These are phyloP conservation scores for Rhizoctonia solani DNA, from an alignment of 1,284 basidiomycete genomes.

Conservation along the genomic window DNA sequence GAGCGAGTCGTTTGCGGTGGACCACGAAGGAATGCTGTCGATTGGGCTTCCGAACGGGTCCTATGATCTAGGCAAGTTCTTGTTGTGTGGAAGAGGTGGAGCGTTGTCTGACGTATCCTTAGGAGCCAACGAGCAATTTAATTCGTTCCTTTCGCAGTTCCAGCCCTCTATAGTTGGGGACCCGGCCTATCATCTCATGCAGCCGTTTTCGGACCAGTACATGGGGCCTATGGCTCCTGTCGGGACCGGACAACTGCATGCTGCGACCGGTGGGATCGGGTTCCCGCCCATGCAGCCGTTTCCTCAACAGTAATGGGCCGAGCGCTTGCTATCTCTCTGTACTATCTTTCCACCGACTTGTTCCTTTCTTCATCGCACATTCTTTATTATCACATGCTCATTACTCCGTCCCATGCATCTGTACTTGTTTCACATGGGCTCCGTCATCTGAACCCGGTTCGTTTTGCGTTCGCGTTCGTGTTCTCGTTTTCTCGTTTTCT, in stretches of 20 bases:
- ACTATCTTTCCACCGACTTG: too few relatives aligned
- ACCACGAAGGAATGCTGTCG: conserved; percentile 12
- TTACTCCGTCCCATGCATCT: too few relatives aligned
- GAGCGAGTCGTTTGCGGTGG: conserved; percentile 19
- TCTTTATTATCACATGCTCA: too few relatives aligned
- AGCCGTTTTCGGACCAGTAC: neutral
- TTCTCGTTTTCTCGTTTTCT: too few relatives aligned
- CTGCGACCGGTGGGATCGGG: conserved; percentile 5
- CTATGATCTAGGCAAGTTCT: conserved; percentile 1
- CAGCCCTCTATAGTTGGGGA: neutral
- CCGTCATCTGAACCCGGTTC: too few relatives aligned
- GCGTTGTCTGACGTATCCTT: neutral
- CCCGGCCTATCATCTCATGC: conserved; percentile 9
- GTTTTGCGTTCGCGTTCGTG: too few relatives aligned
- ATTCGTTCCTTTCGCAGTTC: conserved; percentile 15
- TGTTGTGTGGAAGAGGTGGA: neutral
- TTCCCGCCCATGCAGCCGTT: conserved; percentile 23
- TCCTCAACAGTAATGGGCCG: neutral
- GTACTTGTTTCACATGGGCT: too few relatives aligned
- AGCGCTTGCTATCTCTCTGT: neutral
- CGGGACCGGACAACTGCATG: neutral
- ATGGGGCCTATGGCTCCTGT: too few relatives aligned
- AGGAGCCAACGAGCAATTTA: conserved; percentile 6
- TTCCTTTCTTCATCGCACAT: too few relatives aligned
- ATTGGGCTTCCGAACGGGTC: conserved; percentile 12